Percentiles rank a stretch among this genome's conserved stretches.
Conservation (phyloP, 306 rosid genomes). For the Quercus rubra region DNA sequence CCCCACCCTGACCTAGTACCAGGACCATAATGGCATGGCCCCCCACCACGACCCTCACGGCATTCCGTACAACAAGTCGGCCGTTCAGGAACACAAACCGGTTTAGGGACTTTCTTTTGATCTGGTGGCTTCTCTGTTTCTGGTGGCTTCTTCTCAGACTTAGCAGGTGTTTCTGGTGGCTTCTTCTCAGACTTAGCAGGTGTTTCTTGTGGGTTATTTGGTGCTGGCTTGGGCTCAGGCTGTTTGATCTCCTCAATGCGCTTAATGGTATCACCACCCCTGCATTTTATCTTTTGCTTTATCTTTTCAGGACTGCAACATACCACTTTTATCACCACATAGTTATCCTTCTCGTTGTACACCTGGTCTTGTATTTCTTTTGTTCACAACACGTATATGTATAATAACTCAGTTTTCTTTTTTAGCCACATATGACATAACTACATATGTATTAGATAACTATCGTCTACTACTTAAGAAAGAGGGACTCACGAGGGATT, state of each 20-base stretch:
- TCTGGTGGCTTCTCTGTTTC: too few relatives aligned
- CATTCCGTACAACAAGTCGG: slow-evolving; percentile 16
- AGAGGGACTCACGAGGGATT: slow-evolving; percentile 66
- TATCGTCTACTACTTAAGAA: neutral
- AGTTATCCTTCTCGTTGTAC: slow-evolving; percentile 51
- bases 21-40: too few relatives aligned
- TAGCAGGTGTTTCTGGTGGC: neutral
- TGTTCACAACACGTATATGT: slow-evolving; percentile 34
- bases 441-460: too few relatives aligned
- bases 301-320: slow-evolving; percentile 76
- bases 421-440: too few relatives aligned
- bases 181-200: neutral
- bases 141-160: neutral
- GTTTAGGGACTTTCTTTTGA: too few relatives aligned
- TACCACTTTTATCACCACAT: slow-evolving; percentile 57
- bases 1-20: too few relatives aligned
- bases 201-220: neutral
- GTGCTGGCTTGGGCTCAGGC: neutral
- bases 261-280: slow-evolving; percentile 52
- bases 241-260: slow-evolving; percentile 67
- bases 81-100: neutral
- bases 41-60: neutral
- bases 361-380: slow-evolving; percentile 76
- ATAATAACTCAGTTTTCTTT: slow-evolving; percentile 25
- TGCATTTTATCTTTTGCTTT: slow-evolving; percentile 48